These are phyloP conservation scores for Naganishia liquefaciens DNA, from an alignment of 1,284 basidiomycete species.

Conservation along the genomic window DNA sequence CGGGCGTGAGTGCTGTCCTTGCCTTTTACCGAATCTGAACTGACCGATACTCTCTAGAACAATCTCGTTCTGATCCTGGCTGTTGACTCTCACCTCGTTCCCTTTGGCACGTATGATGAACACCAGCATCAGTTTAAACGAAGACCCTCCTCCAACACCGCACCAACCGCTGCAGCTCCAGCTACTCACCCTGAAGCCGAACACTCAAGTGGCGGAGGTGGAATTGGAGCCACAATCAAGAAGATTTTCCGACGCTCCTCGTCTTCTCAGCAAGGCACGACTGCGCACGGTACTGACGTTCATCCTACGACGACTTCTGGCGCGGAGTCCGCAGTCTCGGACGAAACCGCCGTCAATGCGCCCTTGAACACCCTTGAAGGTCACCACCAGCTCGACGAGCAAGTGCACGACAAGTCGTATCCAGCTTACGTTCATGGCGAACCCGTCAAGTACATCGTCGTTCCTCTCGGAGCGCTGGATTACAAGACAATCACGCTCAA, in stretches of 20 bases:
- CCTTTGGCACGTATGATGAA: not conserved
- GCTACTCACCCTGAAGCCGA: slow-evolving; percentile 6
- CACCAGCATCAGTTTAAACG: slow-evolving; percentile 3
- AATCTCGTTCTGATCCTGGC: slow-evolving; percentile 18
- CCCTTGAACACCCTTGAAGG: slow-evolving; percentile 22
- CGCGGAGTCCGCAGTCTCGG: slow-evolving; percentile 15
- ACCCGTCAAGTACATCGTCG: slow-evolving; percentile 24
- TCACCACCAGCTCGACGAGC: slow-evolving; percentile 17
- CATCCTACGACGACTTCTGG: slow-evolving; percentile 3
- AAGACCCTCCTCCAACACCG: not conserved
- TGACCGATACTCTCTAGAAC: too few relatives aligned
- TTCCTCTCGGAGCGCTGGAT: slow-evolving; percentile 23
- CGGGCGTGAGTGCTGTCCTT: slow-evolving; percentile 2
- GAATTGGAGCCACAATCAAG: slow-evolving; percentile 24
- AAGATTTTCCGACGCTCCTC: slow-evolving; percentile 26
- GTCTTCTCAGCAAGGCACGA: slow-evolving; percentile 6
- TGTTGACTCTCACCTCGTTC: slow-evolving; percentile 17
- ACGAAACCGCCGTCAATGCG: slow-evolving; percentile 24
- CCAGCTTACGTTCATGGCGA: slow-evolving; percentile 15
- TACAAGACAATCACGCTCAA: slow-evolving; percentile 17
- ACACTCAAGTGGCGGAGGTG: not conserved
- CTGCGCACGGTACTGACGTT: slow-evolving; percentile 1
- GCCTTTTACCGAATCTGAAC: not conserved
- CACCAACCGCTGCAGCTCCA: not conserved
- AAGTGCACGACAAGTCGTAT: slow-evolving; percentile 19